Percentiles rank a stretch among this genome's conserved stretches.
Conservation (phyloP, 257 asterid genomes). For the Ehretia macrophylla region DNA sequence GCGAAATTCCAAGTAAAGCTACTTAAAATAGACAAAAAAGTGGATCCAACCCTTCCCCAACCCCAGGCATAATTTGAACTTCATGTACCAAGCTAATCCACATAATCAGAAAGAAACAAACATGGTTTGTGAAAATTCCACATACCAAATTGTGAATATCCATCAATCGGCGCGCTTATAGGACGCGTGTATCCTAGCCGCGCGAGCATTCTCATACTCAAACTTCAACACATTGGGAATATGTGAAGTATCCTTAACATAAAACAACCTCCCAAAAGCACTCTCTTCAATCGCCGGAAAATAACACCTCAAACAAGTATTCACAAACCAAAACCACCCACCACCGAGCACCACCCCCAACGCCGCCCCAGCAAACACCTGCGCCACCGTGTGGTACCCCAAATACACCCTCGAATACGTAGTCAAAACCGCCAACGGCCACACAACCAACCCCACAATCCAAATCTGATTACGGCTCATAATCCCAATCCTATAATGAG, state of each 20-base stretch:
- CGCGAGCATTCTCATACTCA: conserved; percentile 78
- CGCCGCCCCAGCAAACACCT: conserved; percentile 85
- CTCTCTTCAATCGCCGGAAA: conserved; percentile 84
- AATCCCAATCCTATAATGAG: conserved; percentile 44
- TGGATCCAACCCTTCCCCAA: too few relatives aligned
- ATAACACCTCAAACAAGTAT: conserved; percentile 39
- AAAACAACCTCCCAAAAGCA: conserved; percentile 46
- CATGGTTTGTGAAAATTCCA: neutral
- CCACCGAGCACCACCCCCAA: conserved; percentile 70
- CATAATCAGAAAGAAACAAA: neutral
- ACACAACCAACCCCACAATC: conserved; percentile 48
- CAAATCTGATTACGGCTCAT: conserved; percentile 54
- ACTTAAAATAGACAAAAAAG: too few relatives aligned
- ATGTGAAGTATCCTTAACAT: conserved; percentile 80
- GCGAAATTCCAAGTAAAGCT: too few relatives aligned
- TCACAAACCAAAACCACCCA: conserved; percentile 85
- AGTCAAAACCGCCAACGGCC: conserved; percentile 83
- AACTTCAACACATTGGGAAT: conserved; percentile 74
- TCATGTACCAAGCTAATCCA: too few relatives aligned
- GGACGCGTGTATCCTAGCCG: conserved; percentile 68
- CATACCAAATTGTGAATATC: conserved; percentile 17
- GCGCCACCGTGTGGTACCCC: conserved; percentile 84
- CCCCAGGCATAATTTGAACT: too few relatives aligned
- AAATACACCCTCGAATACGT: conserved; percentile 77
- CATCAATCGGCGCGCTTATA: conserved; percentile 65